phyloP scores from a whole-genome alignment of 179 eudicot genomes.

The Silene noctiflora region DNA sequence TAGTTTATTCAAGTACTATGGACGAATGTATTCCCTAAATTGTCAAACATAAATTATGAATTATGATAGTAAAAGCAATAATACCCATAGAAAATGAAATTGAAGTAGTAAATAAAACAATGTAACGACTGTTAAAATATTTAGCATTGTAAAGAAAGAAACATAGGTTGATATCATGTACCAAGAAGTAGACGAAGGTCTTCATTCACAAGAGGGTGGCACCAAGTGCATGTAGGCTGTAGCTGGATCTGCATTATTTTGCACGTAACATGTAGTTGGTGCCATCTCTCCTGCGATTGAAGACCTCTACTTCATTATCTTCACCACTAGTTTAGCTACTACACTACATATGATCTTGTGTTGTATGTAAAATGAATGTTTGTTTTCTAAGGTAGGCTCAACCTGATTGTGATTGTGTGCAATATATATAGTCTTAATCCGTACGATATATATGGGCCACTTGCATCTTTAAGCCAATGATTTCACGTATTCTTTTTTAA shows the following conservation, averaged over 20 bases:
- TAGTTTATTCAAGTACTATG: no score
- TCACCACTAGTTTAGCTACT: neutral
- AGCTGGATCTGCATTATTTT: neutral
- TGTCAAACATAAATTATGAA: no score
- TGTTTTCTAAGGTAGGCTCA: neutral
- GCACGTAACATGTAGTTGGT: neutral
- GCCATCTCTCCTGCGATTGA: conserved; percentile 10
- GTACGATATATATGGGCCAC: neutral
- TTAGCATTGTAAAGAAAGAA: neutral
- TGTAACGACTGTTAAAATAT: no score
- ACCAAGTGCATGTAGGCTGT: neutral
- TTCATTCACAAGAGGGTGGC: neutral
- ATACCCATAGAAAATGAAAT: no score
- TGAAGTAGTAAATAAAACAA: no score
- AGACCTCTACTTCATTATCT: neutral
- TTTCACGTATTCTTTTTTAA: neutral
- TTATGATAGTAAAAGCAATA: no score
- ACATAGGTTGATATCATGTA: neutral
- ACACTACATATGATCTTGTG: neutral
- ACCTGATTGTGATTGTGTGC: neutral
- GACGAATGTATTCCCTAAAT: no score
- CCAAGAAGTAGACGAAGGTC: neutral
- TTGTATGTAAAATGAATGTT: neutral
- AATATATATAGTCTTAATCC: neutral
- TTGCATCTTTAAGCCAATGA: neutral